Evolutionary conservation across 306 rosid species (phyloP), one percentile per base, ranked within the genome.

Genomic region (Cucumis cinereus): DNA sequence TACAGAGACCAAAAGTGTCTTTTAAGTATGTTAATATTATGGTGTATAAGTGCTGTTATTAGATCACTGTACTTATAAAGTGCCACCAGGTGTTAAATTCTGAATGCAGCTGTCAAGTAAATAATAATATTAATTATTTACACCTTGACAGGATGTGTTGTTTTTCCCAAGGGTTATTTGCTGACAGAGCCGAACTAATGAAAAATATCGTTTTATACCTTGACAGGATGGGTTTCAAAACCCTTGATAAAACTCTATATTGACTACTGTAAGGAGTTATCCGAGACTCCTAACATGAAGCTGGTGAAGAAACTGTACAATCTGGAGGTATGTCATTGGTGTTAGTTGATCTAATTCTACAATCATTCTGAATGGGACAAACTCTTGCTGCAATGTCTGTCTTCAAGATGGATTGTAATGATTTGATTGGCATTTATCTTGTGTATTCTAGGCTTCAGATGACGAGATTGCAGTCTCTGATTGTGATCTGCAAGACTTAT

Each of bases 401-500:
- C 59, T 71, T 71, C 43, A 70, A 43, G 50, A 13, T 54, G 74
- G 72, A 58, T 49, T 75, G 64, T 35, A 74, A 36, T 78, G 67
- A n/a, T 76, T 59, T 68, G 41, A 54, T 59, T 23, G 76, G 23
- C 58, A 74, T 77, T 82, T 72, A 72, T 77, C 50, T 53, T 70
- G 38, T 41, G 78, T 50, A 24, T 84, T 23, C n/a, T 86, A 93
- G 97, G 88, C 90, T 83, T 90, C 97, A 49, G 97, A 93, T 78
- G 98, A 93, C 70, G 98, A 90, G 82, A 85, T 91, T 67, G 75
- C 73, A 55, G 97, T 86, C 71, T 87, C 93, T 78, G 97, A 90
- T 40, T 90, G 98, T 78, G 97, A 87, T 77, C 81, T 93, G 88
- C 97, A 91, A 86, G 98, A 93, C 80, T 63, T 93, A 73, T 91